Evolutionary conservation across 768 basidiomycete species (phyloP).

Genomic region (Erythrobasidium yunnanense): DNA sequence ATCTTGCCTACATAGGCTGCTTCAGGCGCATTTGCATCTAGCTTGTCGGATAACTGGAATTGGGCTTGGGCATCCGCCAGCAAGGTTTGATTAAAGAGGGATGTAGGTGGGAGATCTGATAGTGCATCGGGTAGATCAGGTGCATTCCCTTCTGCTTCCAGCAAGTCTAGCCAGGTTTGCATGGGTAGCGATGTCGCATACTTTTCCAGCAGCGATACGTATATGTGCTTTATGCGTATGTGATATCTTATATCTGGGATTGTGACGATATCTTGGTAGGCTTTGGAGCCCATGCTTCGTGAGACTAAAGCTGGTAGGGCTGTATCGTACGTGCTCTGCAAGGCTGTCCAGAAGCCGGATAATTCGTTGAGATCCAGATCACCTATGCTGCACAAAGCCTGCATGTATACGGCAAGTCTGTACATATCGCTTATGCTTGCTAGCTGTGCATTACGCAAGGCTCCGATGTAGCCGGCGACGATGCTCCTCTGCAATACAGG

Average conservation of each 20-base stretch:
- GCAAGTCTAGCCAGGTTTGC: neutral
- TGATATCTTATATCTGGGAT: neutral
- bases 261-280: neutral
- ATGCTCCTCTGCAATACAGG: too few species aligned
- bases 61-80: slow-evolving; percentile 7
- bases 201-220: too few species aligned
- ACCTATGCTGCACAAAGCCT: too few species aligned
- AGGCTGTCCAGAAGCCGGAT: neutral
- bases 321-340: slow-evolving; percentile 13
- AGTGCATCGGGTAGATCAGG: neutral
- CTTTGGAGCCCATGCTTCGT: neutral
- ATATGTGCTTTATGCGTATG: too few species aligned
- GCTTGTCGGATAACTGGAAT: neutral
- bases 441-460: too few species aligned
- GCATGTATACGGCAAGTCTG: too few species aligned
- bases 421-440: too few species aligned
- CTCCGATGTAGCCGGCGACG: too few species aligned
- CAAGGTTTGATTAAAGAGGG: neutral
- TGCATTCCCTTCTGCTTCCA: slow-evolving; percentile 5
- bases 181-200: too few species aligned
- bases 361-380: too few species aligned
- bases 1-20: neutral
- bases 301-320: too few species aligned
- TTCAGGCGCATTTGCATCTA: neutral
- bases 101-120: slow-evolving; percentile 2